Evolutionary conservation across 2,329 filamentous ascomycete genomes (phyloP).

Genomic region (Paraphoma sp.): DNA sequence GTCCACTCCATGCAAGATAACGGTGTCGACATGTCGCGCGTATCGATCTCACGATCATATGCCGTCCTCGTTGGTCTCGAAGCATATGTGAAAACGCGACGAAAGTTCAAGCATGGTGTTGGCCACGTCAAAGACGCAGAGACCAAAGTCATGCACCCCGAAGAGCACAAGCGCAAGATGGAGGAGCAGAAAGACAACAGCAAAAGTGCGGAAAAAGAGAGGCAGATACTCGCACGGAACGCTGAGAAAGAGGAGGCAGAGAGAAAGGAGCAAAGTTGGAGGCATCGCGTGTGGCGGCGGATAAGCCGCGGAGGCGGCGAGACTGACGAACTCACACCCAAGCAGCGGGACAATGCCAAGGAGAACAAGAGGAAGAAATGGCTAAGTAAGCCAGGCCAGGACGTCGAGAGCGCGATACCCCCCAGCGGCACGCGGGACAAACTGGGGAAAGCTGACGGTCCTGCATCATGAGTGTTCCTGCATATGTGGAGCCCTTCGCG

Average conservation of each 20-base stretch:
- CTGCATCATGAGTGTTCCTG: constrained; percentile 17
- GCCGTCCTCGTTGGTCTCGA: constrained; percentile 83
- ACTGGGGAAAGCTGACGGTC: constrained; percentile 7
- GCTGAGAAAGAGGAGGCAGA: constrained; percentile 56
- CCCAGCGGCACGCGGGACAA: constrained; percentile 39
- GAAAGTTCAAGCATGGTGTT: constrained; percentile 64
- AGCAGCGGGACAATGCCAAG: constrained; percentile 27
- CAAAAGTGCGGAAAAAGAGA: constrained; percentile 66
- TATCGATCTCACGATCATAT: constrained; percentile 82
- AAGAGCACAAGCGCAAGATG: constrained; percentile 58
- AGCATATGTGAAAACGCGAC: constrained; percentile 73
- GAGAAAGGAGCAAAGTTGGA: constrained; percentile 39
- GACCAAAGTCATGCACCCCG: constrained; percentile 67
- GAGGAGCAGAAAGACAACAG: constrained; percentile 64
- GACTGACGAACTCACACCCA: constrained; percentile 21
- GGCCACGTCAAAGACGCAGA: constrained; percentile 61
- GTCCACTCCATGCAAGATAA: constrained; percentile 73
- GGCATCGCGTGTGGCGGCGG: constrained; percentile 38
- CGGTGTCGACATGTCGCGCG: constrained; percentile 79
- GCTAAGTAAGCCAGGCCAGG: constrained; percentile 41
- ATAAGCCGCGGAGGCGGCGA: constrained; percentile 23
- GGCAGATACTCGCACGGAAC: constrained; percentile 55
- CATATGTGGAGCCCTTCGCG: constrained; percentile 7
- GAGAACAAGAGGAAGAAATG: constrained; percentile 34
- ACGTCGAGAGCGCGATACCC: constrained; percentile 45